A percentile compares a stretch with the other conserved stretches of the same genome.
Conservation (phyloP, 495 filamentous ascomycete species). For the Penicillium flavigenum region DNA sequence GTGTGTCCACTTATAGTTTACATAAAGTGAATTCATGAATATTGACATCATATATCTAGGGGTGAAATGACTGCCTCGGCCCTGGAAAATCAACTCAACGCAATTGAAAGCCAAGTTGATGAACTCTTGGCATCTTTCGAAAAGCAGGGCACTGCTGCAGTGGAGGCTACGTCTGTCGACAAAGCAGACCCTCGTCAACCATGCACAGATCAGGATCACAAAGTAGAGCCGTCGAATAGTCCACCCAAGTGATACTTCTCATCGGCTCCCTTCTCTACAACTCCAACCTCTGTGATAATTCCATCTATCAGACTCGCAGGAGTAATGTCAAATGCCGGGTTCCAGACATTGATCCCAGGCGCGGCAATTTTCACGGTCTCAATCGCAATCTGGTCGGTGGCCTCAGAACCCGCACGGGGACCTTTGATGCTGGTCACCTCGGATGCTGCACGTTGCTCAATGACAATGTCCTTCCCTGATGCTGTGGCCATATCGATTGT, state of each 20-base stretch:
- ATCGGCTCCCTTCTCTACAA: conserved; percentile 71
- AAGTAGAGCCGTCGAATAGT: conserved; percentile 44
- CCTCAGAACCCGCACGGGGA: conserved; percentile 52
- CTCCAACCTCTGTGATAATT: conserved; percentile 89
- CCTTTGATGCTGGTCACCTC: conserved; percentile 84
- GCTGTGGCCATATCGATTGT: conserved; percentile 84
- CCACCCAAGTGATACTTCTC: conserved; percentile 71
- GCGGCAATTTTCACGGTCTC: conserved; percentile 79
- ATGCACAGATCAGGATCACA: conserved; percentile 16
- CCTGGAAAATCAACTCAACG: conserved; percentile 54
- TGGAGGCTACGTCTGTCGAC: not conserved
- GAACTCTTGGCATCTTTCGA: conserved; percentile 53
- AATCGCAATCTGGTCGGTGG: conserved; percentile 51
- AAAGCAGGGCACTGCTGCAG: conserved; percentile 2
- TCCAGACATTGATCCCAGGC: conserved; percentile 81
- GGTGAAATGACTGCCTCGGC: conserved; percentile 58
- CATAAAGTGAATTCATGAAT: conserved; percentile 1
- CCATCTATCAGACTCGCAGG: conserved; percentile 84
- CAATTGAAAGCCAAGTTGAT: conserved; percentile 58
- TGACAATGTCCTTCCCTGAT: conserved; percentile 73
- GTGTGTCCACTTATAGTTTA: not conserved
- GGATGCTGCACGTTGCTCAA: conserved; percentile 76
- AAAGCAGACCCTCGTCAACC: conserved; percentile 10
- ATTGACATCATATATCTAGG: conserved; percentile 29
- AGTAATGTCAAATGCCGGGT: conserved; percentile 95